Conservation (phyloP, 2,329 filamentous ascomycete genomes). For the Colletotrichum cuscutae region DNA sequence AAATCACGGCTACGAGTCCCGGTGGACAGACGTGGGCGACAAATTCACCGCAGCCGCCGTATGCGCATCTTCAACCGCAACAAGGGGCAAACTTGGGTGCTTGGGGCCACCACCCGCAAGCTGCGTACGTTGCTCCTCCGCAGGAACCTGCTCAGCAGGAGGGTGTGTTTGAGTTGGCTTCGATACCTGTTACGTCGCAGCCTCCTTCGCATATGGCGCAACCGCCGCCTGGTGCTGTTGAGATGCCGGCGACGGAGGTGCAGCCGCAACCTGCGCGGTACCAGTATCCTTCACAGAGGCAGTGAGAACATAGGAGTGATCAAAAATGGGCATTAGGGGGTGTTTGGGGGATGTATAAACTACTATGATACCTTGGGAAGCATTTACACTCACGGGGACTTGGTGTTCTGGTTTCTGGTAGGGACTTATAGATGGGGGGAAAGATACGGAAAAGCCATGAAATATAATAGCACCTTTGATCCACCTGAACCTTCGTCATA, state of each 20-base stretch:
- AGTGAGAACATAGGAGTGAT: background rate
- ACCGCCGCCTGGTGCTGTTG: slow-evolving; percentile 15
- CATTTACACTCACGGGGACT: background rate
- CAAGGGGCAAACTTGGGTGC: slow-evolving; percentile 13
- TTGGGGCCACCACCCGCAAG: slow-evolving; percentile 29
- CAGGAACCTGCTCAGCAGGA: background rate
- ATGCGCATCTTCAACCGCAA: background rate
- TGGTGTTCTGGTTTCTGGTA: background rate
- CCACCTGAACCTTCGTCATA: background rate
- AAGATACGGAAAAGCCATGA: background rate
- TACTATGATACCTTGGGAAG: background rate
- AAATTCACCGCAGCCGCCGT: slow-evolving; percentile 9
- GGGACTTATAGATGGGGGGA: background rate
- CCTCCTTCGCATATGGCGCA: background rate
- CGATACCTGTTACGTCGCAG: slow-evolving; percentile 6
- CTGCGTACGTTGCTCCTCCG: background rate
- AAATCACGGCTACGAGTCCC: slow-evolving; percentile 5
- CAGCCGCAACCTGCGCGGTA: background rate
- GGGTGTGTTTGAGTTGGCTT: slow-evolving; percentile 35
- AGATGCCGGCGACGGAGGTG: slow-evolving; percentile 35
- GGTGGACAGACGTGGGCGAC: slow-evolving; percentile 30
- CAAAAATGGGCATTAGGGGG: too few relatives aligned
- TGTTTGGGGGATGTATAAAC: background rate
- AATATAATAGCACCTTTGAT: background rate
- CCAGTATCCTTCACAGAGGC: slow-evolving; percentile 9